Conservation (phyloP, 2,329 filamentous ascomycete species). For the Aspergillus ruber region DNA sequence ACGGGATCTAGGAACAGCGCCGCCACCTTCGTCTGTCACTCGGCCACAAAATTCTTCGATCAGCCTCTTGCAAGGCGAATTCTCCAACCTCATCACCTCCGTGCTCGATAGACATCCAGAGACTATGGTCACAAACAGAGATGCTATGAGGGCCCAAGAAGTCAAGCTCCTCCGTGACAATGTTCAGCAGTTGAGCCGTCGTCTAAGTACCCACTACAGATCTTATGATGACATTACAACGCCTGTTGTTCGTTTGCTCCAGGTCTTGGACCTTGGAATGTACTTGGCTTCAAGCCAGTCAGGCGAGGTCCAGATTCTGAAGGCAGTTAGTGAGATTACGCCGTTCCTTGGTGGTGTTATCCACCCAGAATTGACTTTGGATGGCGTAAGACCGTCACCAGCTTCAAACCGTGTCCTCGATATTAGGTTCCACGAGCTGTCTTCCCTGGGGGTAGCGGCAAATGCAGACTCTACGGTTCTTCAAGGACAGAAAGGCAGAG, state of each 20-base stretch:
- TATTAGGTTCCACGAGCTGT: constrained; percentile 32
- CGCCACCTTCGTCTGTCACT: constrained; percentile 61
- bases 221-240: constrained; percentile 80
- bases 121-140: constrained; percentile 13
- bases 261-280: constrained; percentile 70
- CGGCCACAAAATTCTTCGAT: constrained; percentile 65
- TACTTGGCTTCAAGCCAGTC: constrained; percentile 46
- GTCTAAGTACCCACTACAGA: constrained; percentile 64
- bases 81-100: constrained; percentile 67
- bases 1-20: constrained; percentile 57
- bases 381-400: constrained; percentile 1
- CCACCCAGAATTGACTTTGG: constrained; percentile 15
- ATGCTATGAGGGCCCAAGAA: constrained; percentile 15
- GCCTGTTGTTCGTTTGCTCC: constrained; percentile 71
- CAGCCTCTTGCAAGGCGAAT: constrained; percentile 70
- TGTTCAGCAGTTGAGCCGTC: constrained; percentile 61
- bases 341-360: constrained; percentile 32
- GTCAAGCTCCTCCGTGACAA: constrained; percentile 46
- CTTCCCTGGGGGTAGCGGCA: constrained; percentile 27
- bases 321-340: constrained; percentile 28
- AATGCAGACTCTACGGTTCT: constrained; percentile 27
- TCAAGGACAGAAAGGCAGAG: constrained; percentile 41
- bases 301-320: constrained; percentile 15
- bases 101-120: constrained; percentile 43
- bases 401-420: constrained; percentile 25